Evolutionary conservation across 768 basidiomycete species (phyloP), one percentile per base, ranked within the genome.

Genomic region (Termitomyces heimii): DNA sequence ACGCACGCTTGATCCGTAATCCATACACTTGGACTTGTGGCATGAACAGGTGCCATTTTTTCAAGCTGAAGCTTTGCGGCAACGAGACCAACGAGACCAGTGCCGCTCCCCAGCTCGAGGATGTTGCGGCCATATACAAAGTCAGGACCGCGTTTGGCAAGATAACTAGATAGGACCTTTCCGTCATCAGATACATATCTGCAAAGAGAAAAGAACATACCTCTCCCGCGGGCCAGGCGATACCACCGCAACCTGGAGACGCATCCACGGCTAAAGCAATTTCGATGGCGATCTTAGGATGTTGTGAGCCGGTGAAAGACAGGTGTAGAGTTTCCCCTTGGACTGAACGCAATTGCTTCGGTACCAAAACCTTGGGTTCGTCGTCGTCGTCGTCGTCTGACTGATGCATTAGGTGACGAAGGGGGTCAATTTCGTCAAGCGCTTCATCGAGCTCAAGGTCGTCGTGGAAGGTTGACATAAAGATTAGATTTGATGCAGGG

Each of bases 1-100:
- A 85, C 92, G 71, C 67, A 95, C 94, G 77, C 79, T 80, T 95
- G 94, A 74, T 98, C 94, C 18, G 94, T 97, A 62, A 94, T 87
- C 73, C 82, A 88, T 26, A 89, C 85, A n/a, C 71, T 73, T 4
- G 77, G 79, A 43, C 47, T 43, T 14, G 86, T 26, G 24, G n/a
- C n/a, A 3, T 22, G 85, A 14, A 29, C 85, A 18, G 52, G 31
- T 9, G 5, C 35, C 4, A n/a, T 18, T 20, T 32, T 35, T 8
- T 48, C 45, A 10, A 53, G 51, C 42, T 58, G 43, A 44, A 94
- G 78, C 49, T 79, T 75, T 5, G 80, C 92, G 2, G 88, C 87
- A 5, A 88, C 85, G 28, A 98, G 80, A 9, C 94, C 94, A n/a
- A 96, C 93, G 24, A 98, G 78, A 18, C 94, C 94, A 3, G 94